phyloP scores from a whole-genome alignment of 1,139 yeast species.

The Debaryomycetaceae sp. region DNA sequence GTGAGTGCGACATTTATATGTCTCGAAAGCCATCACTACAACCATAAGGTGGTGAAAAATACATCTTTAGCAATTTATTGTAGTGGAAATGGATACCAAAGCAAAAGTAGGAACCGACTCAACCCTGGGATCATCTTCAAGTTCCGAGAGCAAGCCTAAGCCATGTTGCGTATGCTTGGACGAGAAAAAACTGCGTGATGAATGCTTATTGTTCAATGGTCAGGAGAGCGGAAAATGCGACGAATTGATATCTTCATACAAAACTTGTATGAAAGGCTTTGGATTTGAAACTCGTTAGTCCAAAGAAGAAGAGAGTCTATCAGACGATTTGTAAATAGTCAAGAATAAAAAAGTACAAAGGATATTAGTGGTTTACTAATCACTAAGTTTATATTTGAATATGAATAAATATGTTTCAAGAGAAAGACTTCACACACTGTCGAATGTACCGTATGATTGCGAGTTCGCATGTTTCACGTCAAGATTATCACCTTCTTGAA shows the following conservation, averaged over 20 bases:
- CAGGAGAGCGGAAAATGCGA: constrained; percentile 83
- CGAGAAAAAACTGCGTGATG: constrained; percentile 81
- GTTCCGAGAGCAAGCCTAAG: constrained; percentile 55
- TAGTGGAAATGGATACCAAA: background rate
- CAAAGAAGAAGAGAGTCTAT: background rate
- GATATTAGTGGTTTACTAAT: background rate
- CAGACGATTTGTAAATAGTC: background rate
- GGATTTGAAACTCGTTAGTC: constrained; percentile 55
- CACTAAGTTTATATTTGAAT: background rate
- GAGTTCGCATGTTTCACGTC: background rate
- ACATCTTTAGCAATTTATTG: background rate
- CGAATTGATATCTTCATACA: constrained; percentile 65
- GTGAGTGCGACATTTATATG: background rate
- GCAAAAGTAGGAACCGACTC: background rate
- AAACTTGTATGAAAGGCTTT: constrained; percentile 84
- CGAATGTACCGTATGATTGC: constrained; percentile 7
- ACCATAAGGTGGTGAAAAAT: background rate
- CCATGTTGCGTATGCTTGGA: constrained; percentile 96
- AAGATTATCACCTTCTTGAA: background rate
- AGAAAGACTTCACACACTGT: background rate
- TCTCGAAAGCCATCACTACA: background rate
- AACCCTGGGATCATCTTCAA: background rate
- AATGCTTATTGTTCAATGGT: constrained; percentile 79
- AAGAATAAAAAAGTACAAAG: background rate
- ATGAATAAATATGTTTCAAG: background rate